A percentile compares a stretch with the other conserved stretches of the same genome.
These are phyloP conservation scores for Colletotrichum magnum DNA, from an alignment of 2,329 filamentous ascomycete species.

Conservation along the genomic window DNA sequence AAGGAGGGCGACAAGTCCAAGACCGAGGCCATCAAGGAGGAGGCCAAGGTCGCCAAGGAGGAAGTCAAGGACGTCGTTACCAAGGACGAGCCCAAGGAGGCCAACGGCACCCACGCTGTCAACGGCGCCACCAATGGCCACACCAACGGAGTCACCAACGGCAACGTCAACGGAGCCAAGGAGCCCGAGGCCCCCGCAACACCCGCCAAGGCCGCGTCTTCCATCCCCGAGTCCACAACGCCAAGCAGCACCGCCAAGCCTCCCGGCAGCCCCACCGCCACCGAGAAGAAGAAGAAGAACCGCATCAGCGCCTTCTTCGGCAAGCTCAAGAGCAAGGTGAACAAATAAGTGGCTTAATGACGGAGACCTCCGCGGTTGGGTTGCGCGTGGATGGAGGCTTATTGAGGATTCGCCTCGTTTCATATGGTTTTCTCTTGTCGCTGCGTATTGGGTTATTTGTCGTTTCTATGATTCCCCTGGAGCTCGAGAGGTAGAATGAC, in stretches of 20 bases:
- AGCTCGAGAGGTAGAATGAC: constrained; percentile 41
- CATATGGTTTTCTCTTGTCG: constrained; percentile 56
- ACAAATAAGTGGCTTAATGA: constrained; percentile 40
- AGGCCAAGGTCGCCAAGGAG: constrained; percentile 32
- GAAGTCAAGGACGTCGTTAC: constrained; percentile 36
- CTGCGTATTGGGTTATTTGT: constrained; percentile 41
- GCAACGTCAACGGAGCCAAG: constrained; percentile 40
- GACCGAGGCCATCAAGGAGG: constrained; percentile 27
- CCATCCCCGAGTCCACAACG: constrained; percentile 39
- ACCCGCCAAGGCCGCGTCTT: constrained; percentile 38
- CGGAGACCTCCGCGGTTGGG: constrained; percentile 34
- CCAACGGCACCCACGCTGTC: constrained; percentile 32
- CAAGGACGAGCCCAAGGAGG: constrained; percentile 33
- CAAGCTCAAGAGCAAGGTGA: constrained; percentile 66
- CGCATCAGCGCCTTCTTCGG: constrained; percentile 74
- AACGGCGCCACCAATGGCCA: constrained; percentile 38
- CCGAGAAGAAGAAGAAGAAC: constrained; percentile 77
- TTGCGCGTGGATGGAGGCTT: constrained; percentile 49
- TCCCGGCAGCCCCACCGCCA: constrained; percentile 42
- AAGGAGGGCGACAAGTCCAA: constrained; percentile 34
- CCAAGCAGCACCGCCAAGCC: constrained; percentile 48
- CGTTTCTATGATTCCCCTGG: constrained; percentile 45
- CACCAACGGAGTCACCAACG: constrained; percentile 23
- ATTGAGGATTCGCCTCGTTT: constrained; percentile 49
- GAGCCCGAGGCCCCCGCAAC: constrained; percentile 37